Percentiles rank a stretch among this genome's conserved stretches.
phyloP scores from a whole-genome alignment of 768 basidiomycete species.

The Dendrothele bispora region DNA sequence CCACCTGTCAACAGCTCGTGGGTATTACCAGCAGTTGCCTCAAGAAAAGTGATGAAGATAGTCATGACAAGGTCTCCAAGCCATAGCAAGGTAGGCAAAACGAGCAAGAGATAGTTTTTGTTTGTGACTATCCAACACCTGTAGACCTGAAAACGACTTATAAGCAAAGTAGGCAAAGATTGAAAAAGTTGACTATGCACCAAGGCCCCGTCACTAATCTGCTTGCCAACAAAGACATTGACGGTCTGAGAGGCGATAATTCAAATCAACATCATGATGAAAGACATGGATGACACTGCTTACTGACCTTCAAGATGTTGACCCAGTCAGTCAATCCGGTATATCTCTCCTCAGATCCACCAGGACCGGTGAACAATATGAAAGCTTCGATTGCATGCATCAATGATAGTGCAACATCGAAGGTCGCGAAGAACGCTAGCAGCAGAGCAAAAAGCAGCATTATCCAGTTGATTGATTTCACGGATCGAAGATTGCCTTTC shows the following conservation, averaged over 20 bases:
- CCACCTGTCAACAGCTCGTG: background rate
- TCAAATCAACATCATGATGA: background rate
- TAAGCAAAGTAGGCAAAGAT: background rate
- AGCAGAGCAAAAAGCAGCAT: slow-evolving; percentile 12
- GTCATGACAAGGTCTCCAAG: background rate
- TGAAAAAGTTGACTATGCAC: background rate
- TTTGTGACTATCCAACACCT: slow-evolving; percentile 13
- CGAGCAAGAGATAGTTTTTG: slow-evolving; percentile 2
- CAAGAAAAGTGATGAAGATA: slow-evolving; percentile 6
- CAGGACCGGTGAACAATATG: slow-evolving; percentile 10
- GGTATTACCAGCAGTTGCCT: slow-evolving; percentile 4
- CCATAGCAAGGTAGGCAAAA: slow-evolving; percentile 6
- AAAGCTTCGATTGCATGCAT: slow-evolving; percentile 14
- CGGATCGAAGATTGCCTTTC: background rate
- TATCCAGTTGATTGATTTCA: slow-evolving; percentile 9
- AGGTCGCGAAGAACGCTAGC: slow-evolving; percentile 6
- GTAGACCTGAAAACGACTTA: slow-evolving; percentile 10
- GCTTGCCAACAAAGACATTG: slow-evolving; percentile 4
- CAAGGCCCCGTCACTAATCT: slow-evolving; percentile 11
- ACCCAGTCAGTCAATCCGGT: slow-evolving; percentile 13
- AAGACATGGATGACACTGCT: background rate
- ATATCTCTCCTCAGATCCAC: slow-evolving; percentile 5
- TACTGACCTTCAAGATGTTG: slow-evolving; percentile 10
- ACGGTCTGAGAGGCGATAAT: slow-evolving; percentile 2
- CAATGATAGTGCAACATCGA: slow-evolving; percentile 8